These are phyloP conservation scores for Nicotiana undulata DNA, from an alignment of 257 asterid species.

Conservation along the genomic window DNA sequence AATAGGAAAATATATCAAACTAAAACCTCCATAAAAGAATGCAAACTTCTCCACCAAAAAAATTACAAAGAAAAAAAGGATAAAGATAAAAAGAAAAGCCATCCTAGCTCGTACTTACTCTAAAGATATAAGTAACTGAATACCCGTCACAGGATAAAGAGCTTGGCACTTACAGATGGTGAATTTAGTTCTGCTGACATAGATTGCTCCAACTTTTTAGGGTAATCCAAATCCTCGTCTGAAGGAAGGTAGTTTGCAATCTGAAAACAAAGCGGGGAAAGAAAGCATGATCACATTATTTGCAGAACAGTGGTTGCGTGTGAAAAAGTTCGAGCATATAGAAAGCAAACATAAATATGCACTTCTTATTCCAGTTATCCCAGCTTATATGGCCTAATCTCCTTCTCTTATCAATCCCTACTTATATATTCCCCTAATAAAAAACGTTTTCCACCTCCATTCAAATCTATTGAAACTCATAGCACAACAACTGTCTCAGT, in stretches of 20 bases:
- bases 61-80: neutral
- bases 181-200: slow-evolving; percentile 35
- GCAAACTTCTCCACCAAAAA: neutral
- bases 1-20: neutral
- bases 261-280: slow-evolving; percentile 28
- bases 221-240: slow-evolving; percentile 87
- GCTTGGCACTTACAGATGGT: slow-evolving; percentile 56
- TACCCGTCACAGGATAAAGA: neutral
- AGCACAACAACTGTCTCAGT: neutral
- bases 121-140: neutral
- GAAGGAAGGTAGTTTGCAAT: slow-evolving; percentile 87
- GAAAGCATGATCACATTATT: neutral
- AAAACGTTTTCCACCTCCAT: neutral
- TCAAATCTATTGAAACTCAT: neutral
- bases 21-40: neutral
- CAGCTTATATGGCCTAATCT: neutral
- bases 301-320: neutral
- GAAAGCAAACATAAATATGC: neutral
- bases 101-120: neutral
- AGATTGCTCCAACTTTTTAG: slow-evolving; percentile 74
- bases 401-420: slow-evolving; percentile 7
- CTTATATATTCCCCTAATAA: neutral
- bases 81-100: neutral
- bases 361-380: neutral
- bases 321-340: neutral